Conservation (phyloP, 1,284 basidiomycete species). For the Microbotryum scabiosae region DNA sequence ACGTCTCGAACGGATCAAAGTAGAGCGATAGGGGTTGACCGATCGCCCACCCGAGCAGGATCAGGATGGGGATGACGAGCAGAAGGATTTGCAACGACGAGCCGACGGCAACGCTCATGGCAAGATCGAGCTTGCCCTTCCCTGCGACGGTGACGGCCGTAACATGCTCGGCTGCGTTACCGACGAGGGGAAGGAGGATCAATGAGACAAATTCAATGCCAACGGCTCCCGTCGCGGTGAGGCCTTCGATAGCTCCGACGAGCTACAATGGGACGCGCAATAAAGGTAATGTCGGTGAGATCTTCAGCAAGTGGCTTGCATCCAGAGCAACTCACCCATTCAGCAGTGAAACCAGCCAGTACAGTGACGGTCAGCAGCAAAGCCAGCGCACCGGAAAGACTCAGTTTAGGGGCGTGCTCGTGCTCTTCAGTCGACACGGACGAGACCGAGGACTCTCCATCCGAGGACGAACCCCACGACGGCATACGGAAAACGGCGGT, state of each 20-base stretch:
- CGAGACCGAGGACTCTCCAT: slow-evolving; percentile 34
- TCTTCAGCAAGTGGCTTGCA: too few species aligned
- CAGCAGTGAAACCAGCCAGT: slow-evolving; percentile 36
- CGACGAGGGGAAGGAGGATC: slow-evolving; percentile 68
- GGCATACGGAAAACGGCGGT: slow-evolving; percentile 37
- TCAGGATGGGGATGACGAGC: slow-evolving; percentile 63
- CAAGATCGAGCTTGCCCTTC: slow-evolving; percentile 55
- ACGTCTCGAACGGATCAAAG: slow-evolving; percentile 42
- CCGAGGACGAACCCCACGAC: slow-evolving; percentile 27
- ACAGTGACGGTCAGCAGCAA: slow-evolving; percentile 44
- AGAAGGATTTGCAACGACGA: slow-evolving; percentile 76
- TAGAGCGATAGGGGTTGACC: slow-evolving; percentile 45
- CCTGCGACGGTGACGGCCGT: slow-evolving; percentile 81
- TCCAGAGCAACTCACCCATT: too few species aligned
- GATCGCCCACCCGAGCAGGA: slow-evolving; percentile 47
- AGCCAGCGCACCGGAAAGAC: slow-evolving; percentile 43
- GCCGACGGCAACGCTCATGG: slow-evolving; percentile 28
- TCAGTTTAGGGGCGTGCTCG: slow-evolving; percentile 48
- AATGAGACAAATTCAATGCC: slow-evolving; percentile 72
- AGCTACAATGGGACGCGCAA: slow-evolving; percentile 40
- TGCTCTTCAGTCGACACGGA: slow-evolving; percentile 36
- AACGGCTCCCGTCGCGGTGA: slow-evolving; percentile 45
- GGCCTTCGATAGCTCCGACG: slow-evolving; percentile 66
- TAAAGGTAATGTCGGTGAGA: too few species aligned
- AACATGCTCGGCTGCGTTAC: slow-evolving; percentile 67